Conservation (phyloP, 495 filamentous ascomycete species). For the Wilcoxina mikolae region DNA sequence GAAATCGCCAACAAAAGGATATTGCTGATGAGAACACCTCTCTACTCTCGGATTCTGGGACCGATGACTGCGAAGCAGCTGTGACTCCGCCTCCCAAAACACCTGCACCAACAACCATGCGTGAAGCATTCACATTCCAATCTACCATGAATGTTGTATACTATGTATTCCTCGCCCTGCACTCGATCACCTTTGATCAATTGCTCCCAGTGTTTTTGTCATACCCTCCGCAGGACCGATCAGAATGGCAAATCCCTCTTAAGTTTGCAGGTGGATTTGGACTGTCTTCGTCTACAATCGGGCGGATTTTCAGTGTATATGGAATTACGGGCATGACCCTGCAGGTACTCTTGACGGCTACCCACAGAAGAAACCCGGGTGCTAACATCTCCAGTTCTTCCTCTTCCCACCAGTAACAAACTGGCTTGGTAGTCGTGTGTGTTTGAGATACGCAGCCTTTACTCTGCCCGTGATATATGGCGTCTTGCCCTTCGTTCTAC, state of each 20-base stretch:
- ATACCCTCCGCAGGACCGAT: constrained; percentile 42
- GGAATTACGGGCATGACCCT: constrained; percentile 53
- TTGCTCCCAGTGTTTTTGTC: constrained; percentile 61
- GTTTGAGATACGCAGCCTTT: constrained; percentile 43
- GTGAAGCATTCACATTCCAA: constrained; percentile 59
- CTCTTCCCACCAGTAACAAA: constrained; percentile 50
- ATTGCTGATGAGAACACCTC: constrained; percentile 21
- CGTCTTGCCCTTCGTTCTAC: constrained; percentile 42
- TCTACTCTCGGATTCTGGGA: constrained; percentile 8
- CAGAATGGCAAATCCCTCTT: constrained; percentile 38
- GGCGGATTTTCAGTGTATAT: constrained; percentile 52
- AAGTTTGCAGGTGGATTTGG: constrained; percentile 61
- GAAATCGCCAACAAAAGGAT: constrained; percentile 27
- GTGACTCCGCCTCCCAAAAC: constrained; percentile 6
- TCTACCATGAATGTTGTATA: constrained; percentile 56
- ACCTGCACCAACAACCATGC: constrained; percentile 36
- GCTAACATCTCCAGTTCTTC: constrained; percentile 33
- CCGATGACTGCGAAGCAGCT: constrained; percentile 29
- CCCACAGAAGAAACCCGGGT: not conserved
- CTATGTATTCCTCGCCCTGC: constrained; percentile 45
- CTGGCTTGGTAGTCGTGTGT: constrained; percentile 46
- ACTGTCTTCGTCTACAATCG: constrained; percentile 51
- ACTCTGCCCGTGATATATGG: constrained; percentile 54
- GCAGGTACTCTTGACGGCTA: constrained; percentile 31
- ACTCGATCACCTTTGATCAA: constrained; percentile 60